Evolutionary conservation across 2,329 filamentous ascomycete species (phyloP).

Genomic region (Epichloe gansuensis): DNA sequence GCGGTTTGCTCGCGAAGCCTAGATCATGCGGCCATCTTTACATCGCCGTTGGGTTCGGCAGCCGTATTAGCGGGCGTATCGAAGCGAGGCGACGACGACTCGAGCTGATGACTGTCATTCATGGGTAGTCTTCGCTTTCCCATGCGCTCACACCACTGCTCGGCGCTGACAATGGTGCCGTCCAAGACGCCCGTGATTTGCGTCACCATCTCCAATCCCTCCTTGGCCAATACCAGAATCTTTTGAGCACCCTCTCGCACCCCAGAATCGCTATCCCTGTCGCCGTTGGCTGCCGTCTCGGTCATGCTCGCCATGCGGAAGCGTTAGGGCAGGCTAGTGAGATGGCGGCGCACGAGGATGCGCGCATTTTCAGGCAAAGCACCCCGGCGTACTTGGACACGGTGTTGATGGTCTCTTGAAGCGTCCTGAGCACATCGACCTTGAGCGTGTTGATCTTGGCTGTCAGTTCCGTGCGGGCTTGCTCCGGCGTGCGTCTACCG

Average conservation of each 20-base stretch:
- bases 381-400: conserved; percentile 85
- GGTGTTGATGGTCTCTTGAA: conserved; percentile 71
- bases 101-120: conserved; percentile 14
- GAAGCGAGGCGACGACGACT: not conserved
- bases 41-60: conserved; percentile 8
- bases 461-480: conserved; percentile 32
- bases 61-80: not conserved
- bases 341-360: conserved; percentile 68
- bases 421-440: conserved; percentile 60
- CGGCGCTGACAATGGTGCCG: conserved; percentile 79
- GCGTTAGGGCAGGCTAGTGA: conserved; percentile 72
- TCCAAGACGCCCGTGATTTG: conserved; percentile 83
- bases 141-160: conserved; percentile 78
- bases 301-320: conserved; percentile 60
- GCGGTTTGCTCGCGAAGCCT: not conserved
- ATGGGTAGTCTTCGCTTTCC: conserved; percentile 31
- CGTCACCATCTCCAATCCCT: conserved; percentile 87
- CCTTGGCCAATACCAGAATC: conserved; percentile 75
- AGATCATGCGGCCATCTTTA: conserved; percentile 13
- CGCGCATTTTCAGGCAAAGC: conserved; percentile 82
- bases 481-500: conserved; percentile 13
- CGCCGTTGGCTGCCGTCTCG: conserved; percentile 14
- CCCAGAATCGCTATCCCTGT: conserved; percentile 24
- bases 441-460: conserved; percentile 56
- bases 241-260: conserved; percentile 52